Conservation (phyloP, 371 early-diverging fungal species). For the Blakeslea trispora region DNA sequence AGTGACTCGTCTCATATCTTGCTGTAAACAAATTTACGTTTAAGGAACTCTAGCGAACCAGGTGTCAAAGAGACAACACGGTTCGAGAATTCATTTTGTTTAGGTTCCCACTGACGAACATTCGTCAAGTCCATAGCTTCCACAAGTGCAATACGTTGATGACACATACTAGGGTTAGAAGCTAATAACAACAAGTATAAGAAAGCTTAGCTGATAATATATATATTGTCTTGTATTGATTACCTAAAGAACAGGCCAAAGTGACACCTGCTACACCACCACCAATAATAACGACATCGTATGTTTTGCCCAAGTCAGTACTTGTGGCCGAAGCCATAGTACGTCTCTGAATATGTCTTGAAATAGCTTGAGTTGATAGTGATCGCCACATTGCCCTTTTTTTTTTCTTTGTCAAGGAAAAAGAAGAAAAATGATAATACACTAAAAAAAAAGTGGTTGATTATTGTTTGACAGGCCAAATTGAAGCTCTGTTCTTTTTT, state of each 20-base stretch:
- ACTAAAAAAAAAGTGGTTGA: too few species aligned
- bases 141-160: conserved; percentile 69
- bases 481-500: too few species aligned
- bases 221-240: conserved; percentile 5
- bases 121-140: conserved; percentile 70
- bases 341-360: conserved; percentile 6
- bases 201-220: too few species aligned
- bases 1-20: too few species aligned
- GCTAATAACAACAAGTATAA: too few species aligned
- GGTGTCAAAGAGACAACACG: conserved; percentile 74
- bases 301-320: conserved; percentile 40
- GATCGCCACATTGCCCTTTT: background rate
- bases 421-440: background rate
- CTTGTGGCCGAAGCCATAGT: conserved; percentile 20
- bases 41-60: conserved; percentile 54
- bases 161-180: conserved; percentile 49
- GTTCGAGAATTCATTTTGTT: conserved; percentile 63
- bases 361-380: background rate
- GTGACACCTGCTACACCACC: conserved; percentile 92
- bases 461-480: too few species aligned
- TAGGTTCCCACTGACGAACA: conserved; percentile 51
- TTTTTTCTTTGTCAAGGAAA: too few species aligned
- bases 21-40: conserved; percentile 31
- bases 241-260: conserved; percentile 82
- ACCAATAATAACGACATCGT: conserved; percentile 88